phyloP scores from a whole-genome alignment of 129 eudicot genomes.

The Tagetes erecta region DNA sequence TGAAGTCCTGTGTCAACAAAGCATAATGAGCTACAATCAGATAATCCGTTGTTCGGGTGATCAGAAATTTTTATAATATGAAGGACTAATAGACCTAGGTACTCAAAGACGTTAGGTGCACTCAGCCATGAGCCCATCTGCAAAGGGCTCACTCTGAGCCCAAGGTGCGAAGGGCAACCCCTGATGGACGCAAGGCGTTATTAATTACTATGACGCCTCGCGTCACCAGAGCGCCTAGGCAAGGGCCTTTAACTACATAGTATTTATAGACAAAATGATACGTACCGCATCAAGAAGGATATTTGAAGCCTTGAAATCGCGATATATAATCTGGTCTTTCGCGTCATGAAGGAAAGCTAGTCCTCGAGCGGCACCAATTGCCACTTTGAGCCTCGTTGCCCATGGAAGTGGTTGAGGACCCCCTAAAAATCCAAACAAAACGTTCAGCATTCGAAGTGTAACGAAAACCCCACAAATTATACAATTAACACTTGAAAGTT shows the following conservation, averaged over 20 bases:
- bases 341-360: constrained; percentile 92
- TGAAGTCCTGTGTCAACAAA: constrained; percentile 65
- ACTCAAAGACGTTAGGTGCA: too few relatives aligned
- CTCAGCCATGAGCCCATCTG: too few relatives aligned
- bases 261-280: not conserved
- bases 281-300: constrained; percentile 88
- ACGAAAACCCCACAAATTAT: not conserved
- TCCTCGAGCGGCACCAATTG: constrained; percentile 90
- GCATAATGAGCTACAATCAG: constrained; percentile 6
- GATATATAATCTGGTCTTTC: constrained; percentile 74
- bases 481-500: not conserved
- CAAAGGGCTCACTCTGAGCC: too few relatives aligned
- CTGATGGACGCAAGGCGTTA: too few relatives aligned
- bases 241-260: too few relatives aligned
- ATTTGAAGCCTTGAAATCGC: constrained; percentile 94
- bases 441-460: not conserved
- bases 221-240: too few relatives aligned
- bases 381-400: constrained; percentile 88
- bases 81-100: too few relatives aligned
- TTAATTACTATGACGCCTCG: too few relatives aligned
- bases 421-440: constrained; percentile 46
- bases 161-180: too few relatives aligned
- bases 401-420: constrained; percentile 94
- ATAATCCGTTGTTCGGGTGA: not conserved
- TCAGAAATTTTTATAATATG: not conserved